Base-by-base conservation (phyloP, 495 filamentous ascomycete species). In the Trichoderma erinaceum region DNA sequence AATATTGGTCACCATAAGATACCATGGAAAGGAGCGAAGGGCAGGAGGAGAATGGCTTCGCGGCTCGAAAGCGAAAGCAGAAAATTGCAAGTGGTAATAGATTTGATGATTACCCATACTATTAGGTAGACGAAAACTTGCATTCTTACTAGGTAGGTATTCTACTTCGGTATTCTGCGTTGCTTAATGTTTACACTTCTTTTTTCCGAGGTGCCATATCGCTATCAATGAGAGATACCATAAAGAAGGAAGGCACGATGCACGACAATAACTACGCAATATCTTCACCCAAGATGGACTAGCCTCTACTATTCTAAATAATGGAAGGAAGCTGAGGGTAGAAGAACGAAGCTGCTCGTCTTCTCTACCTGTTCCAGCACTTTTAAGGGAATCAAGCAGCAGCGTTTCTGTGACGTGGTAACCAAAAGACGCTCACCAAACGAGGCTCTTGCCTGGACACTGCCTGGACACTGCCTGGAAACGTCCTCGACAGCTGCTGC, bases 211-310 rank as follows among this genome's bases (percentile, higher is more conserved):
- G 13, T 15, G 13, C 56, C 23, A 16, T 61, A 61, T 13, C 56
- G 25, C 23, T 21, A 12, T 32, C 56, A 61, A 25, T 32, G 25
- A 48, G 3, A 4, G 25, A 10, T 32, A 16, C 56, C 13, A 21
- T 12, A 25, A 61, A 61, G 27, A 61, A 32, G 56, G 56, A 61
- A 61, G 56, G 56, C 25, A 32, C 56, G 56, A 61, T 61, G 23
- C 15, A 15, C 5, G 12, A n/a, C n/a, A 4, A 48, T 6, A 11
- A 23, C 56, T 61, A 18, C 25, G 35, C 48, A 21, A 23, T 32
- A 61, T 58, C 56, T 21, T 29, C 56, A 6, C 56, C 56, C 23
- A 29, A 61, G 56, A 25, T 16, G 56, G 56, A 18, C 27, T 61
- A 61, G 23, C 27, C 56, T 25, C 56, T 5, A 16, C 35, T 32